Base-by-base conservation (phyloP, 805 yeast species). In the Hanseniaspora jakobsenii region DNA sequence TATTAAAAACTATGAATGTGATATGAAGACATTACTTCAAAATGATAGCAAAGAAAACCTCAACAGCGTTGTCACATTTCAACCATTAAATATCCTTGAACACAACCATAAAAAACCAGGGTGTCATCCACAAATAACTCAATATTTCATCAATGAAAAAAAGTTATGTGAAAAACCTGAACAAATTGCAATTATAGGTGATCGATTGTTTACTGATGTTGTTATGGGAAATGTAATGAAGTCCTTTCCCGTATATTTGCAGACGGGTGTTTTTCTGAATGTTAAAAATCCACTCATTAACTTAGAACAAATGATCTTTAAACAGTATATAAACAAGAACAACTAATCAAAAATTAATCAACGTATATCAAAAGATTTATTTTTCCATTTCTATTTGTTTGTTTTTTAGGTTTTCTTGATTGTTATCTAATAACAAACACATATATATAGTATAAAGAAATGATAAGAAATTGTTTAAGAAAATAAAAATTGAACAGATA, bases 201-300 rank as follows among this genome's bases (percentile, higher is more conserved):
- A 91, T 54, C 64, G 98, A 30, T 67, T 91, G 21, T 77, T 86
- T 62, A 91, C 98, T 0, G 98, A 91, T 59, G 72, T 91, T 44
- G 63, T 87, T 42, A 82, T 91, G 94, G 95, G 96, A 16, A 89
- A 91, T 54, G 67, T 78, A 68, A 85, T 89, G 94, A 94, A 94
- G 0, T 67, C 91, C 0, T 73, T 75, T 61, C 82, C 89, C 0
- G 69, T 85, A 3, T 91, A 97, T 95, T 56, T 91, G 1, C 66
- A 71, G 41, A 77, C 77, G 19, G 97, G 97, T 3, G 94, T 86
- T 1, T 5, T 8, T 2, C 23, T 42, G 39, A 4, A 65, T 64
- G 46, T 59, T 65, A 35, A 27, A 17, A 42, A 26, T 29, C 71
- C 81, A 6, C 24, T 37, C 30, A 42, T 42, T 16, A 27, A 21